Evolutionary conservation across 1,139 yeast genomes (phyloP), one percentile per base, ranked within the genome.

Genomic region (Taphrina pruni): DNA sequence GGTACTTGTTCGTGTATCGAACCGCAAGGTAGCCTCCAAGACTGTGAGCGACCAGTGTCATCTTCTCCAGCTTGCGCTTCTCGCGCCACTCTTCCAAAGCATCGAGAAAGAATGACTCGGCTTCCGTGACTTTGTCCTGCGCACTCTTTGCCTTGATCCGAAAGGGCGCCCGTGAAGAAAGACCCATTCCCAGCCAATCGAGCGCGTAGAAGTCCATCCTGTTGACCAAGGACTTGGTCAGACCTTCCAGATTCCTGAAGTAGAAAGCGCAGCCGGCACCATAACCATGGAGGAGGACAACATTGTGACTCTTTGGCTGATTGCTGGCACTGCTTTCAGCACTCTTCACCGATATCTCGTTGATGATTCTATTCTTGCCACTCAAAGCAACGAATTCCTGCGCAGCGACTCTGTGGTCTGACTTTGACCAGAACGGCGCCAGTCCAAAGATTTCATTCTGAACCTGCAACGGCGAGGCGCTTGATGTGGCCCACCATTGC

Each of bases 221-320:
- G 76, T 77, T 82, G 66, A 80, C 82, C 45, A 78, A 79, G 17
- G 75, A 69, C 11, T 74, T 60, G 4, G 79, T 78, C 73, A 84
- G 81, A 55, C 75, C 84, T 66, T 84, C 86, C 72, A 91, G 86
- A 75, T 90, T 93, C 69, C 92, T 82, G 73, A 91, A 92, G 79
- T 87, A 94, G 76, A 94, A 89, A 32, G 95, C 94, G 17, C 89
- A 82, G 0, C 96, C 88, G 0, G 98, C 96, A 0, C 96, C 97
- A 77, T 90, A 92, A 0, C 99, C 99, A 76, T 94, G 99, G 17
- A 94, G 75, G 74, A 94, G 81, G 4, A 92, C 91, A 35, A 88
- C 74, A 72, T 73, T 72, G 11, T 74, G 72, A 20, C 71, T 62
- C 12, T 71, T 71, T 6, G 71, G 20, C 6, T 51, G 41, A 26